Conservation (phyloP, 192 early-diverging fungal genomes). For the Backusella australiensis region DNA sequence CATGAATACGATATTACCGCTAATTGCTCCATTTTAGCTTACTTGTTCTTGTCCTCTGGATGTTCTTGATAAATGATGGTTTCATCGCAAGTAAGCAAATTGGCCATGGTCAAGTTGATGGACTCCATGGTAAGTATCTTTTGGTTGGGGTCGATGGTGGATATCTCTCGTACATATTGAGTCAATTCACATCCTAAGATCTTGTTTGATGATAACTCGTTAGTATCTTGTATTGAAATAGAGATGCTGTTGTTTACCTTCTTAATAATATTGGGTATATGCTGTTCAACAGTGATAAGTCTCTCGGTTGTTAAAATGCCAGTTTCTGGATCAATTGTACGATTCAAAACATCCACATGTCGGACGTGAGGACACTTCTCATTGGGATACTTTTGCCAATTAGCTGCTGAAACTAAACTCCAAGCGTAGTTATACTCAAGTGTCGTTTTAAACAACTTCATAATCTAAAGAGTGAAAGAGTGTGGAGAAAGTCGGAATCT, state of each 20-base stretch:
- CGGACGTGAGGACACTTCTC: slow-evolving; percentile 86
- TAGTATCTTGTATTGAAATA: neutral
- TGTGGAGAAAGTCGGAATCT: neutral
- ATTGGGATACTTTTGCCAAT: slow-evolving; percentile 99
- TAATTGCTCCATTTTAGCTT: neutral
- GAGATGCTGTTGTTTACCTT: slow-evolving; percentile 33
- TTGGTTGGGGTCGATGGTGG: slow-evolving; percentile 77
- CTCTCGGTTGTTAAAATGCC: slow-evolving; percentile 89
- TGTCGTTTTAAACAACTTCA: slow-evolving; percentile 86
- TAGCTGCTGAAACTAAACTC: slow-evolving; percentile 77
- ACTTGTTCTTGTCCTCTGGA: slow-evolving; percentile 48
- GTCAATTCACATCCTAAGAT: slow-evolving; percentile 65
- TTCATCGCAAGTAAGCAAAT: slow-evolving; percentile 84
- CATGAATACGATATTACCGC: neutral
- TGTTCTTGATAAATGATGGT: slow-evolving; percentile 75
- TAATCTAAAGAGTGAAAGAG: slow-evolving; percentile 22
- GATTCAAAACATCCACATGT: slow-evolving; percentile 86
- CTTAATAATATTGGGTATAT: slow-evolving; percentile 76
- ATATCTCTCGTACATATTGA: slow-evolving; percentile 89
- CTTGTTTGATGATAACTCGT: slow-evolving; percentile 23
- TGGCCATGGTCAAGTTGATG: slow-evolving; percentile 83
- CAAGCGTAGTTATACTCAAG: slow-evolving; percentile 83
- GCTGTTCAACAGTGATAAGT: slow-evolving; percentile 86
- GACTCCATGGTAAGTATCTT: slow-evolving; percentile 73
- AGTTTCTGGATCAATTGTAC: slow-evolving; percentile 77